Base-by-base conservation (phyloP, 441 rosid species). In the Sinapis alba region DNA sequence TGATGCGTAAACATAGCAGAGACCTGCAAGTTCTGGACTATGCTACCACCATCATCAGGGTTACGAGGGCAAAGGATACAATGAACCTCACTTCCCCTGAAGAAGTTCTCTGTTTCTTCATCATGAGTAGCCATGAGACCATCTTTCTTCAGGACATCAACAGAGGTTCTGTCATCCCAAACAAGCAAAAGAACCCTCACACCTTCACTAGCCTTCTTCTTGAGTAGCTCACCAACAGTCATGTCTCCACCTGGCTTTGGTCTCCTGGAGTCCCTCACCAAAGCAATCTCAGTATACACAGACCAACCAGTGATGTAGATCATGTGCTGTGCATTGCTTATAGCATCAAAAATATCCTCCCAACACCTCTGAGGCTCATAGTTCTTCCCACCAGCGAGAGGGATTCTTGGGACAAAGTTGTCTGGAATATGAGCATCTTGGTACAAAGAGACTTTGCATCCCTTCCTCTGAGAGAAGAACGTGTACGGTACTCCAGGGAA, bases 131-230 rank as follows among this genome's bases (percentile, higher is more conserved):
- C 95, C 99, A 95, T 95, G 80, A 95, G 79, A 6, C 99, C 99
- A 77, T 93, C 98, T 83, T 82, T 90, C 38, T 90, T 95, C 76
- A 95, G 82, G 57, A 91, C 84, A 67, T 86, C 88, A 78, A 93
- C 97, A 69, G 99, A 95, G 63, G 99, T 95, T 80, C 99, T 89
- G 78, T 95, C 99, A 76, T 95, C 99, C 99, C 99, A 95, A 65
- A 95, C 87, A 27, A 95, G 98, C 83, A 95, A 77, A 75, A 88
- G 87, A 68, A 95, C 98, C 85, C 90, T 86, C 28, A 95, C 97
- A 71, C 99, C 99, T 87, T 95, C 99, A 30, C 86, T 87, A 26
- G 95, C 97, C 77, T 85, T 95, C 85, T 91, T 91, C 86, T 95
- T 93, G 12, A 95, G 98, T 32, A 95, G 92, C 69, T 91, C 97